Conservation (phyloP, 106 monocot species). For the Ottelia alismoides region DNA sequence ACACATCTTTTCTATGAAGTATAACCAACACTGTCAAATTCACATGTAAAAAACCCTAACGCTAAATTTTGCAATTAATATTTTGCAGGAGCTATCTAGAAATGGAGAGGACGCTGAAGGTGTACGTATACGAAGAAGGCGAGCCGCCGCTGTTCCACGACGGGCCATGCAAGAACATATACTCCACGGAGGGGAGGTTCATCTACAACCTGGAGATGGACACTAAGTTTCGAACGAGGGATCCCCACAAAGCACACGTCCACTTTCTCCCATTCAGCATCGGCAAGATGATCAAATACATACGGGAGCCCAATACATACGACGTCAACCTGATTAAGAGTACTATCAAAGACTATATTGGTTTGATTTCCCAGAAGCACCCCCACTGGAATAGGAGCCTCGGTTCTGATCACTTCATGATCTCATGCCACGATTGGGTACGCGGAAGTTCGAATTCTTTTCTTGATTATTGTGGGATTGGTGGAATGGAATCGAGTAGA, state of each 20-base stretch:
- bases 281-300: slow-evolving; percentile 27
- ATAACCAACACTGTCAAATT: too few relatives aligned
- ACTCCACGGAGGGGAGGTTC: slow-evolving; percentile 60
- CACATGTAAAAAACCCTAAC: too few relatives aligned
- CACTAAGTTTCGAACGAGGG: slow-evolving; percentile 24
- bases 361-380: neutral
- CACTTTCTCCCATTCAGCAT: slow-evolving; percentile 76
- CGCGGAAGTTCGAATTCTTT: too few relatives aligned
- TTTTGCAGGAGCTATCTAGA: too few relatives aligned
- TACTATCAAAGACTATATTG: neutral
- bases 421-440: slow-evolving; percentile 11
- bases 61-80: too few relatives aligned
- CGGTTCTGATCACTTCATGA: slow-evolving; percentile 8
- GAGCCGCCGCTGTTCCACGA: slow-evolving; percentile 61
- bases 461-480: too few relatives aligned
- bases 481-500: too few relatives aligned
- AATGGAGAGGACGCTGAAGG: slow-evolving; percentile 57
- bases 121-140: slow-evolving; percentile 58
- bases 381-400: slow-evolving; percentile 6
- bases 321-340: slow-evolving; percentile 1
- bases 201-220: slow-evolving; percentile 50
- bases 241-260: slow-evolving; percentile 34
- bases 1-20: too few relatives aligned
- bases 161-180: slow-evolving; percentile 54
- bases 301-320: slow-evolving; percentile 9